These are phyloP conservation scores for Striga asiatica DNA, from an alignment of 257 asterid species.

Conservation along the genomic window DNA sequence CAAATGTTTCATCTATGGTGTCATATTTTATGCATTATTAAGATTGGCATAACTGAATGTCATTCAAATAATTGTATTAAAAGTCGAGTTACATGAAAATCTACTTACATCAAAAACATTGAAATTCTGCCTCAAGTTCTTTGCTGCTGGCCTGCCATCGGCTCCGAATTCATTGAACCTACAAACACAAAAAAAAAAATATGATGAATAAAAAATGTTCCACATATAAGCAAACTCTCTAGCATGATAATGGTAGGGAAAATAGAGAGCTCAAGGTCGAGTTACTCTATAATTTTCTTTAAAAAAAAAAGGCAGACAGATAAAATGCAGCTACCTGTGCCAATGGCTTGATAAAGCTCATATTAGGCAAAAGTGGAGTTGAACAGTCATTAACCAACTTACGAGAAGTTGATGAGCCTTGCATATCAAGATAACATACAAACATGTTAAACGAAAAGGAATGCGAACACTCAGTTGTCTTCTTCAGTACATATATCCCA, in stretches of 20 bases:
- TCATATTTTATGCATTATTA: constrained; percentile 10
- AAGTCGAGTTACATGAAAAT: constrained; percentile 1
- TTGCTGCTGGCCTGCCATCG: constrained; percentile 89
- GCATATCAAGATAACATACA: too few species aligned
- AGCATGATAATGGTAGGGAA: neutral
- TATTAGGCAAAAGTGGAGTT: too few species aligned
- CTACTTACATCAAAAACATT: constrained; percentile 59
- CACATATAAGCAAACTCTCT: neutral
- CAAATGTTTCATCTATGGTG: constrained; percentile 66
- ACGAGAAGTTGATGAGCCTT: too few species aligned
- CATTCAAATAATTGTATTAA: neutral
- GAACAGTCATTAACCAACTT: too few species aligned
- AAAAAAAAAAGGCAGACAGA: too few species aligned
- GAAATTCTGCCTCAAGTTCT: constrained; percentile 56
- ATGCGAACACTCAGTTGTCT: too few species aligned
- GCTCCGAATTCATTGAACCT: constrained; percentile 75
- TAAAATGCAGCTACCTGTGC: too few species aligned
- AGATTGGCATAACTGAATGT: neutral
- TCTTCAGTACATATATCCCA: too few species aligned
- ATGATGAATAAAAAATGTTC: neutral
- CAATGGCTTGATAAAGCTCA: too few species aligned
- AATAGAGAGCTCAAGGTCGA: neutral
- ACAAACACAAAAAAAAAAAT: constrained; percentile 7
- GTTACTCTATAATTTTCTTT: too few species aligned
- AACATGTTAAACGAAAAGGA: too few species aligned